phyloP scores from a whole-genome alignment of 495 filamentous ascomycete genomes.

The Monascus purpureus region DNA sequence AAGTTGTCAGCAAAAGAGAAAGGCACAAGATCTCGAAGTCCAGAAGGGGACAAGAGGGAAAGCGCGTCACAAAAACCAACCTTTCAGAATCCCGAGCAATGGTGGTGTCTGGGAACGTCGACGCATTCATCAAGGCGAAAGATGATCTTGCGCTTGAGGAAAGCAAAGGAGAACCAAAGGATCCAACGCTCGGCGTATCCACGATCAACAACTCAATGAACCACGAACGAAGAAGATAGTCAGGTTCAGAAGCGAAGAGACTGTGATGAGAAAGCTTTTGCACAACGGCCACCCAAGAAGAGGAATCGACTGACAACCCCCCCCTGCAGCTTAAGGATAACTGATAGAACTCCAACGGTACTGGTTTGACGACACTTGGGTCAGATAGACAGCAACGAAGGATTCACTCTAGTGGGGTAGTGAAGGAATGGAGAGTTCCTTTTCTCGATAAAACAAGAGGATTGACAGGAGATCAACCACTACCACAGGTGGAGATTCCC shows the following conservation, averaged over 20 bases:
- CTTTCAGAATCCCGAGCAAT: slow-evolving; percentile 30
- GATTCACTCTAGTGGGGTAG: too few relatives aligned
- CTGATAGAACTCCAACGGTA: too few relatives aligned
- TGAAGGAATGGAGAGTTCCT: too few relatives aligned
- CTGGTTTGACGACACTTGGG: too few relatives aligned
- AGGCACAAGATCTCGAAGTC: slow-evolving; percentile 2
- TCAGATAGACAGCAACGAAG: too few relatives aligned
- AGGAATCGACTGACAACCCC: too few relatives aligned
- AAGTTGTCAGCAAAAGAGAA: slow-evolving; percentile 24
- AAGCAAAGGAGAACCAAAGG: neutral
- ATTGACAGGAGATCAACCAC: neutral
- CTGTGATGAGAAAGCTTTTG: slow-evolving; percentile 2
- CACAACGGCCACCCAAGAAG: slow-evolving; percentile 8
- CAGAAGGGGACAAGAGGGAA: slow-evolving; percentile 1
- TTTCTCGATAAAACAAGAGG: too few relatives aligned
- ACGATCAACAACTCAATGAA: slow-evolving; percentile 13
- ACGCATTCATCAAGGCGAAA: slow-evolving; percentile 34
- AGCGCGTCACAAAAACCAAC: slow-evolving; percentile 8
- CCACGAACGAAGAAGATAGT: slow-evolving; percentile 9
- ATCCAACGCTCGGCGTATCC: slow-evolving; percentile 5
- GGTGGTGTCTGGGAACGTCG: slow-evolving; percentile 32
- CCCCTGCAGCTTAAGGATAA: too few relatives aligned
- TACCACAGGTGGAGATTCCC: slow-evolving; percentile 1
- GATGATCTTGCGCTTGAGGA: slow-evolving; percentile 3
- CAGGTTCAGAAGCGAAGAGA: neutral